A percentile compares a stretch with the other conserved stretches of the same genome.
Evolutionary conservation across 2,329 filamentous ascomycete species (phyloP).

Genomic region (Allantophomopsis cytisporea): DNA sequence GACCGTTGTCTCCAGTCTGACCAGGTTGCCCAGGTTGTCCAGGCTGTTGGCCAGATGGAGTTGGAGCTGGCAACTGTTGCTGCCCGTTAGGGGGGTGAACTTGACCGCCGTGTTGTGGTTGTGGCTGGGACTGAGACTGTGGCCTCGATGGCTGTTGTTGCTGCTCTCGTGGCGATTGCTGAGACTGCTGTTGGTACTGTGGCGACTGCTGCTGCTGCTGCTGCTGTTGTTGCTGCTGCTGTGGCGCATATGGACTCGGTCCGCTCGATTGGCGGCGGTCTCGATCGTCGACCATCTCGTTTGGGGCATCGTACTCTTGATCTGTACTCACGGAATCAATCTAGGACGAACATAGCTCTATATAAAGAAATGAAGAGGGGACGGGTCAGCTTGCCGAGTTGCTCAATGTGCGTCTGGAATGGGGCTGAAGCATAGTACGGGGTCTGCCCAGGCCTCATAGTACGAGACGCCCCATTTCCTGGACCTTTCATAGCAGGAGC

Average conservation of each 20-base stretch:
- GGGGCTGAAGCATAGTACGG: constrained; percentile 66
- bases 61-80: constrained; percentile 1
- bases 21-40: constrained; percentile 25
- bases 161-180: neutral
- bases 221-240: constrained; percentile 29
- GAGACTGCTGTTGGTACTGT: neutral
- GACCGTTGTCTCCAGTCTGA: constrained; percentile 21
- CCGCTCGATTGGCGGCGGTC: constrained; percentile 57
- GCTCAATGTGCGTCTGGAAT: constrained; percentile 89
- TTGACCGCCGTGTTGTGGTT: neutral
- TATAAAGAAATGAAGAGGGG: constrained; percentile 29
- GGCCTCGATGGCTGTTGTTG: constrained; percentile 11
- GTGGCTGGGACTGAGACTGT: constrained; percentile 18
- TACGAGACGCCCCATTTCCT: constrained; percentile 15
- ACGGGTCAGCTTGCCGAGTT: constrained; percentile 72
- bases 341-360: constrained; percentile 54
- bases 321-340: constrained; percentile 59
- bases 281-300: constrained; percentile 76
- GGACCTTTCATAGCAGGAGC: constrained; percentile 13
- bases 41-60: constrained; percentile 8
- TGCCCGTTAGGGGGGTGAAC: neutral
- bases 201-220: constrained; percentile 25
- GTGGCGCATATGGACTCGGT: constrained; percentile 49
- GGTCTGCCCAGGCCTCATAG: constrained; percentile 7
- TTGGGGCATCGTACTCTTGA: constrained; percentile 90